phyloP scores from a whole-genome alignment of 208 protist genomes.

The Crithidia acanthocephali region DNA sequence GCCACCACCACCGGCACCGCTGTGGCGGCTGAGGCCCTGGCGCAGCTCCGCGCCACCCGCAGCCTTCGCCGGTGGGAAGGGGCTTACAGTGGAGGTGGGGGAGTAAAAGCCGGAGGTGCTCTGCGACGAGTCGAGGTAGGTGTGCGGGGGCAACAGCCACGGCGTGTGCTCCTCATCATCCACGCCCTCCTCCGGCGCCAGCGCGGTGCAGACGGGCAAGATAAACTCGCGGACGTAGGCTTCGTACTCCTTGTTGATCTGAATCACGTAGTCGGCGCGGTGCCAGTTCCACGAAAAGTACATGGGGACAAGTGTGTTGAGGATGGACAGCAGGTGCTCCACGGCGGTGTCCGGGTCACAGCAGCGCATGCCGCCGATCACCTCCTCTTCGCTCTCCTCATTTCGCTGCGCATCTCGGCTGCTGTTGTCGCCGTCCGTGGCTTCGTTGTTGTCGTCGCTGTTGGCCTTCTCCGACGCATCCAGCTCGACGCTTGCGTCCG shows the following conservation, averaged over 20 bases:
- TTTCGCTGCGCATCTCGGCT: not conserved
- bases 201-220: conserved; percentile 67
- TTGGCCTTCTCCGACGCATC: conserved; percentile 1
- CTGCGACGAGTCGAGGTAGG: conserved; percentile 27
- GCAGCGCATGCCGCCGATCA: conserved; percentile 11
- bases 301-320: conserved; percentile 80
- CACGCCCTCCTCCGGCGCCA: conserved; percentile 54
- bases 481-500: not conserved
- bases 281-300: conserved; percentile 94
- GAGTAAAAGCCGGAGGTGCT: conserved; percentile 22
- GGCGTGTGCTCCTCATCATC: conserved; percentile 56
- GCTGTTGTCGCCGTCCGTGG: not conserved
- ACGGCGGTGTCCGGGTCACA: conserved; percentile 64
- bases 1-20: not conserved
- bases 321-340: conserved; percentile 74
- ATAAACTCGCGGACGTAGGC: conserved; percentile 70
- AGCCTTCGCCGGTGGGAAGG: not conserved
- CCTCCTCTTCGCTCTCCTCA: conserved; percentile 8
- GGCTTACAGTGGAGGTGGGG: conserved; percentile 2
- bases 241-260: conserved; percentile 88
- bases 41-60: not conserved
- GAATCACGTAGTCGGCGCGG: conserved; percentile 77
- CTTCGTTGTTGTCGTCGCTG: conserved; percentile 9
- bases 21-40: not conserved
- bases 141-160: conserved; percentile 42